Evolutionary conservation across 768 basidiomycete species (phyloP), one percentile per base, ranked within the genome.

Genomic region (Rhizopogon vesiculosus): DNA sequence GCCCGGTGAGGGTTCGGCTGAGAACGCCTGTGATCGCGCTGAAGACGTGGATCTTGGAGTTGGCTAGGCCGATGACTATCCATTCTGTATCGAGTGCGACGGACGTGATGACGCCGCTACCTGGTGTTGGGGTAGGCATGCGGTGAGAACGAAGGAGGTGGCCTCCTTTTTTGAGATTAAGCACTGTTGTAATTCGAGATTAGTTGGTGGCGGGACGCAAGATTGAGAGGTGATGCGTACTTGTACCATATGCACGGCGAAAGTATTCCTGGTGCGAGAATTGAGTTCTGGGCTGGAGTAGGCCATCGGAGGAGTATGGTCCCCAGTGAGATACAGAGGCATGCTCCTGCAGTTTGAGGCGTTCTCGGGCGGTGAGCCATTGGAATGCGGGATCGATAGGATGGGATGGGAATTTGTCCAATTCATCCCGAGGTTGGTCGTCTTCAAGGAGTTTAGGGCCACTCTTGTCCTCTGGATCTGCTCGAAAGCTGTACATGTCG

Each of bases 31-130:
- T 89, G 41, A 72, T 74, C 1, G 90, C 85, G 59, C 87, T 87
- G 72, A 93, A 98, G 9, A 98, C 77, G 63, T 93, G 89, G 45
- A 98, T 87, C 58, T 85, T 84, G 59, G 81, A 80, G 66, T 89
- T 95, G 8, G 91, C 89, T 61, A 97, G 86, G 1, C 92, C 94
- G 18, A 94, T 87, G 44, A 96, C 86, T 64, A 98, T 83, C 80
- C 87, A 91, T 44, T 89, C 82, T 12, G 76, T 70, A 69, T 96
- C 91, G 48, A 98, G 75, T 0, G 93, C 91, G 19, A 95, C 78
- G 4, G 89, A 91, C 0, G 96, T 97, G 28, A 98, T 89, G 31
- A 91, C 87, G 15, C 85, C 86, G 38, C 82, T 62, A 41, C 80
- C 78, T 4, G 70, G 69, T 41, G 69, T 69, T 35, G 69, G 61